Evolutionary conservation across 352 stramenopile species (phyloP).

Genomic region (Detonula confervacea): DNA sequence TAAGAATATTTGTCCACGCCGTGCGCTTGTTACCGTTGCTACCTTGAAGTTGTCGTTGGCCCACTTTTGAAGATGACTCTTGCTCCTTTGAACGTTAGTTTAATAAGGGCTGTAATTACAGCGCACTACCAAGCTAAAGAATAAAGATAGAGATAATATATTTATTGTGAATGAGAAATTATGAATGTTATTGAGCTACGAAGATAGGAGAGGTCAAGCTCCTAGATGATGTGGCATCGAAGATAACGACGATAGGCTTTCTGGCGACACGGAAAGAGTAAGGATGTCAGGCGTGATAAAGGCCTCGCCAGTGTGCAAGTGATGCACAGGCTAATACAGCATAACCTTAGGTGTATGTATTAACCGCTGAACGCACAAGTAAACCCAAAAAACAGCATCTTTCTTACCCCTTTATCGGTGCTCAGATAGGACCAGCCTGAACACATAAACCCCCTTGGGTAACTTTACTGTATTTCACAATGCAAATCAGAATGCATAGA

Average conservation of each 20-base stretch:
- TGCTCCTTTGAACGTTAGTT: neutral
- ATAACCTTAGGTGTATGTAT: too few species aligned
- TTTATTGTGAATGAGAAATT: too few species aligned
- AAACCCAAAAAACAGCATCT: too few species aligned
- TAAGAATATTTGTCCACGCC: too few species aligned
- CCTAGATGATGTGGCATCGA: neutral
- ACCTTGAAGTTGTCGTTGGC: neutral
- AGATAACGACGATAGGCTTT: neutral
- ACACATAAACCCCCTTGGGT: too few species aligned
- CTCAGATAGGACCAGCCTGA: too few species aligned
- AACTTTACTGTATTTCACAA: too few species aligned
- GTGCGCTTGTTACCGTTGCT: too few species aligned
- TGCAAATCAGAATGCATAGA: too few species aligned
- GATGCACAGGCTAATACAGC: neutral
- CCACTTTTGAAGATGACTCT: neutral
- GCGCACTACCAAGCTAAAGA: neutral
- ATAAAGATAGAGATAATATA: neutral
- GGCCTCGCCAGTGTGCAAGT: neutral
- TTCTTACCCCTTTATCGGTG: too few species aligned
- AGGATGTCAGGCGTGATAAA: neutral
- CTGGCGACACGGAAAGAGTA: neutral
- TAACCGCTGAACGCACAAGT: too few species aligned
- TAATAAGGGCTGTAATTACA: neutral
- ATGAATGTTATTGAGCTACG: neutral
- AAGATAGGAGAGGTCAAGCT: neutral